These are phyloP conservation scores for Citrus mangshanensis DNA, from an alignment of 345 rosid genomes.

Conservation along the genomic window DNA sequence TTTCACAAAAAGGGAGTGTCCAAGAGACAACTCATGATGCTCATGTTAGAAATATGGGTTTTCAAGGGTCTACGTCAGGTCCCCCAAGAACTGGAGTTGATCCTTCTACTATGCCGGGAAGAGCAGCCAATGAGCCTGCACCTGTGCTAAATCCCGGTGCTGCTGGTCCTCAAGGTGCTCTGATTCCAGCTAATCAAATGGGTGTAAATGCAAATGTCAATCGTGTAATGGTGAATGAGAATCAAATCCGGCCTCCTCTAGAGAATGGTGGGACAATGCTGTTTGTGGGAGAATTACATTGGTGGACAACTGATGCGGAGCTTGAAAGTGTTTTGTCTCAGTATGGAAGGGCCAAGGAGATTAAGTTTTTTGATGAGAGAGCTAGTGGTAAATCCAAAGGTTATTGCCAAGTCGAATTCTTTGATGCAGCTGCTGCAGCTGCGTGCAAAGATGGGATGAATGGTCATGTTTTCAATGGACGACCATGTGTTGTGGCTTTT, in stretches of 20 bases:
- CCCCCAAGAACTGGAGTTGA: slow-evolving; percentile 33
- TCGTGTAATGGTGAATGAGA: slow-evolving; percentile 47
- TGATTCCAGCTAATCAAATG: slow-evolving; percentile 52
- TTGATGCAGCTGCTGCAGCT: slow-evolving; percentile 61
- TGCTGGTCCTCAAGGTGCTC: slow-evolving; percentile 48
- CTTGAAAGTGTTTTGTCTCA: slow-evolving; percentile 64
- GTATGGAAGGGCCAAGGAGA: slow-evolving; percentile 77
- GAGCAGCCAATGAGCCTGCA: slow-evolving; percentile 43
- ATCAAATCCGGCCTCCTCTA: slow-evolving; percentile 52
- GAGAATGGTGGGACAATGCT: slow-evolving; percentile 74
- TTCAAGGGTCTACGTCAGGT: slow-evolving; percentile 44
- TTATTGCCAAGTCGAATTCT: slow-evolving; percentile 83
- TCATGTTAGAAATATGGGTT: slow-evolving; percentile 42
- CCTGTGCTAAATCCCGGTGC: slow-evolving; percentile 42
- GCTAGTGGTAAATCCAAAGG: slow-evolving; percentile 93
- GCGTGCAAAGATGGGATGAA: slow-evolving; percentile 87
- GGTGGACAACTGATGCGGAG: slow-evolving; percentile 96
- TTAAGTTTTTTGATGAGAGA: slow-evolving; percentile 81
- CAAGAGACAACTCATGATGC: slow-evolving; percentile 36
- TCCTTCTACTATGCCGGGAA: slow-evolving; percentile 48
- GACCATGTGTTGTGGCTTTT: slow-evolving; percentile 82
- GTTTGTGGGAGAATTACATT: slow-evolving; percentile 76
- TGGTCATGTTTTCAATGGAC: slow-evolving; percentile 65
- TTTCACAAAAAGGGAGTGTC: slow-evolving; percentile 38
- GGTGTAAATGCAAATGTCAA: slow-evolving; percentile 34